Evolutionary conservation across 2,329 filamentous ascomycete genomes (phyloP).

Genomic region (Ophiostoma quercus): DNA sequence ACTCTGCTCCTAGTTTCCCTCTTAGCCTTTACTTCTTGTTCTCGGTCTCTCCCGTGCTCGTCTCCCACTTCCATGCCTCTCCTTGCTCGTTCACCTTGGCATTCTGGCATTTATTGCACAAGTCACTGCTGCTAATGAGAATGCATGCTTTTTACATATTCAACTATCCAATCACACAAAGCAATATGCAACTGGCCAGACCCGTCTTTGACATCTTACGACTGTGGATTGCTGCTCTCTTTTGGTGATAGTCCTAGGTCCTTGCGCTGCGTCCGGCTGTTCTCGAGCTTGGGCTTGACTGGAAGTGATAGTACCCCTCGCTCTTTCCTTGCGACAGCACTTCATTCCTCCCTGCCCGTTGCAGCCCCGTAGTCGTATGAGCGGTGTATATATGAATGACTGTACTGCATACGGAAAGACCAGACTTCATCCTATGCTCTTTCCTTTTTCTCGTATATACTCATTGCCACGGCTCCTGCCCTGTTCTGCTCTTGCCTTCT

Average conservation of each 20-base stretch:
- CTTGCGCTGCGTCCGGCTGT: neutral
- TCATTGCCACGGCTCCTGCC: neutral
- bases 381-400: neutral
- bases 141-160: neutral
- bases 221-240: conserved; percentile 6
- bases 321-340: neutral
- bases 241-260: neutral
- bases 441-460: neutral
- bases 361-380: neutral
- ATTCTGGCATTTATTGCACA: neutral
- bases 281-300: conserved; percentile 2
- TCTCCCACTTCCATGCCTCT: neutral
- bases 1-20: neutral
- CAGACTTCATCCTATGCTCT: neutral
- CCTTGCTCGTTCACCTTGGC: neutral
- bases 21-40: neutral
- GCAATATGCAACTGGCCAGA: neutral
- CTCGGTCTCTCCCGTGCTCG: neutral
- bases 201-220: conserved; percentile 8
- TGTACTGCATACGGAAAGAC: neutral
- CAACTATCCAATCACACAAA: neutral
- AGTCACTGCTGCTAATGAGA: no score
- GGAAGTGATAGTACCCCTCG: neutral
- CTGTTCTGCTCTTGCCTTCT: neutral
- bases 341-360: neutral